Evolutionary conservation across 805 yeast species (phyloP).

Genomic region (Nakazawaea ambrosiae): DNA sequence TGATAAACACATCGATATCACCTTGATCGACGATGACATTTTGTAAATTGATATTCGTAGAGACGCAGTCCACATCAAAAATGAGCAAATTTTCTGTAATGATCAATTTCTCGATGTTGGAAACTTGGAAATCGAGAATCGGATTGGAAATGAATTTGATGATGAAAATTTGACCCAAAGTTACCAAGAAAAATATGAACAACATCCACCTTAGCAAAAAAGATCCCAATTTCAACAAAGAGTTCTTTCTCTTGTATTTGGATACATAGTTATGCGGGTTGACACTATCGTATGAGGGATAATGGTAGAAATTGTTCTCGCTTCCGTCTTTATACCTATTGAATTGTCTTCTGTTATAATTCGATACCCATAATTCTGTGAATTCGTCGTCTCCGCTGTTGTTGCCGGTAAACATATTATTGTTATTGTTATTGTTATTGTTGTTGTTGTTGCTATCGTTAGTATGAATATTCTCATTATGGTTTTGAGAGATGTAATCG

Average conservation of each 20-base stretch:
- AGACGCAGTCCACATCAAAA: slow-evolving; percentile 21
- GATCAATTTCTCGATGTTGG: slow-evolving; percentile 20
- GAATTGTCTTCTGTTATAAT: background rate
- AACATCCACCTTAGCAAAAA: slow-evolving; percentile 8
- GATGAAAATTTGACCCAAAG: slow-evolving; percentile 15
- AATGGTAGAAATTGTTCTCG: background rate
- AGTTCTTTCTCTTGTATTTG: slow-evolving; percentile 2
- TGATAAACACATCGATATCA: slow-evolving; percentile 25
- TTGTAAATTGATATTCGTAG: slow-evolving; percentile 24
- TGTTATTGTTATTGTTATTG: background rate
- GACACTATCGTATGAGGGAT: slow-evolving; percentile 8
- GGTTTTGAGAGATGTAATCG: background rate
- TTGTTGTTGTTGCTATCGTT: background rate
- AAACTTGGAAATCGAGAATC: slow-evolving; percentile 18
- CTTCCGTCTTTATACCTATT: background rate
- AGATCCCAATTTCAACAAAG: background rate
- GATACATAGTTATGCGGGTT: slow-evolving; percentile 11
- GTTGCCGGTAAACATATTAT: background rate
- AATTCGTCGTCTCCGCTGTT: background rate
- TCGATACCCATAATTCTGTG: background rate
- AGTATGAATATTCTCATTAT: background rate
- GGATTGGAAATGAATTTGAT: slow-evolving; percentile 22
- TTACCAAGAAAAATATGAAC: slow-evolving; percentile 6
- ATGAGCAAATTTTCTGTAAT: slow-evolving; percentile 24
- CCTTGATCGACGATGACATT: slow-evolving; percentile 23